These are phyloP conservation scores for Ambrosiella beaveri DNA, from an alignment of 2,329 filamentous ascomycete species.

Conservation along the genomic window DNA sequence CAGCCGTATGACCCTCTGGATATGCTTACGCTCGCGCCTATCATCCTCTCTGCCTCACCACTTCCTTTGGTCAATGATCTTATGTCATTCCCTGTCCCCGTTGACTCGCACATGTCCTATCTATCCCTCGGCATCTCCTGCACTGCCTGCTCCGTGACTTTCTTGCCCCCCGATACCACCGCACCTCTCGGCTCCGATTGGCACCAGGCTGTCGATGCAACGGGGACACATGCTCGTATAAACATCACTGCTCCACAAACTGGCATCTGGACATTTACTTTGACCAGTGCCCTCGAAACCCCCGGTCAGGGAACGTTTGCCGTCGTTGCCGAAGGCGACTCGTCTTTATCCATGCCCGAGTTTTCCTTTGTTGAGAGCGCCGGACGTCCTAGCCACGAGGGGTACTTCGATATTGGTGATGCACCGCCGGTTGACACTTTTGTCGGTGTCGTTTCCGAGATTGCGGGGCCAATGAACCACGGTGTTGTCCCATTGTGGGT, in stretches of 20 bases:
- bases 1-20: conserved; percentile 8
- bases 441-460: conserved; percentile 9
- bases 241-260: conserved; percentile 10
- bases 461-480: conserved; percentile 10
- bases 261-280: conserved; percentile 8
- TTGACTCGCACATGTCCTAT: conserved; percentile 11
- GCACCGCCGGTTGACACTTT: conserved; percentile 2
- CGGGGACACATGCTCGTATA: conserved; percentile 11
- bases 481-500: conserved; percentile 6
- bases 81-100: conserved; percentile 5
- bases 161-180: background rate
- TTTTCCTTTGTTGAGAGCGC: conserved; percentile 12
- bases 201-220: conserved; percentile 10
- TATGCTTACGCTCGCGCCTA: conserved; percentile 7
- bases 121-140: conserved; percentile 10
- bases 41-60: conserved; percentile 4
- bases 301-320: conserved; percentile 5
- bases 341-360: conserved; percentile 8
- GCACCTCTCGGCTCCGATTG: conserved; percentile 3
- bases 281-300: background rate
- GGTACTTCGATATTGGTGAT: conserved; percentile 13
- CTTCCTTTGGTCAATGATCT: background rate
- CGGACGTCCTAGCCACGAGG: conserved; percentile 12
- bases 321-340: conserved; percentile 9
- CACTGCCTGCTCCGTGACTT: conserved; percentile 8